Conservation (phyloP, 768 basidiomycete genomes). For the Strobilomyces echinocephalus region DNA sequence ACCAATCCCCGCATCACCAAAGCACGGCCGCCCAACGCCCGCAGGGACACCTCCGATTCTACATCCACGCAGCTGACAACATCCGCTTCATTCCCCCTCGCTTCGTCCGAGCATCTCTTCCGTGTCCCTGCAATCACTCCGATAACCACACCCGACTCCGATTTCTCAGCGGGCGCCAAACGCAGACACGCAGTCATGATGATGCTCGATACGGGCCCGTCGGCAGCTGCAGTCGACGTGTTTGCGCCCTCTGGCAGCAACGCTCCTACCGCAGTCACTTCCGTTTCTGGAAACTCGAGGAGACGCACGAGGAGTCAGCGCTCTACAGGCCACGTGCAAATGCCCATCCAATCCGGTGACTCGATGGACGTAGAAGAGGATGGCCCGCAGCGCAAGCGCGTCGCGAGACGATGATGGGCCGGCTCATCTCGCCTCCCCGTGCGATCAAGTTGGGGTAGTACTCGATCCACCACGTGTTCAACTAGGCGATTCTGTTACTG, state of each 20-base stretch:
- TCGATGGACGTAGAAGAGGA: constrained; percentile 79
- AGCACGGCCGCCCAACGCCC: constrained; percentile 23
- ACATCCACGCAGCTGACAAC: constrained; percentile 11
- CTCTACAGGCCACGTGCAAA: constrained; percentile 33
- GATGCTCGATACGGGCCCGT: constrained; percentile 55
- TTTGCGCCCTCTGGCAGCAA: constrained; percentile 35
- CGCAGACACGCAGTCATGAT: constrained; percentile 77
- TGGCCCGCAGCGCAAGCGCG: constrained; percentile 67
- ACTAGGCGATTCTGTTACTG: constrained; percentile 1
- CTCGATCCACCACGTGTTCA: constrained; percentile 6
- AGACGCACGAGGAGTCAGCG: constrained; percentile 55
- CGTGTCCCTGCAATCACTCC: constrained; percentile 23
- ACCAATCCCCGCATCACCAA: constrained; percentile 26
- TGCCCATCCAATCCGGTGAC: constrained; percentile 39
- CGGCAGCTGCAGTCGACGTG: constrained; percentile 36
- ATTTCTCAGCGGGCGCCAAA: constrained; percentile 56
- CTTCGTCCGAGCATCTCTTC: constrained; percentile 28
- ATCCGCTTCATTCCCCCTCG: constrained; percentile 20
- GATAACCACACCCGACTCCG: constrained; percentile 27
- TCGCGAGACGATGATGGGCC: constrained; percentile 50
- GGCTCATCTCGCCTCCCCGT: neutral
- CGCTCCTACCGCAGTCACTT: constrained; percentile 17
- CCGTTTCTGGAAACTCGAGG: constrained; percentile 34
- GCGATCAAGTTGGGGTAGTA: constrained; percentile 8
- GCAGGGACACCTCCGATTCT: constrained; percentile 27